Percentiles rank a stretch among this genome's conserved stretches.
Conservation (phyloP, 805 yeast genomes). For the Pichia kluyveri region DNA sequence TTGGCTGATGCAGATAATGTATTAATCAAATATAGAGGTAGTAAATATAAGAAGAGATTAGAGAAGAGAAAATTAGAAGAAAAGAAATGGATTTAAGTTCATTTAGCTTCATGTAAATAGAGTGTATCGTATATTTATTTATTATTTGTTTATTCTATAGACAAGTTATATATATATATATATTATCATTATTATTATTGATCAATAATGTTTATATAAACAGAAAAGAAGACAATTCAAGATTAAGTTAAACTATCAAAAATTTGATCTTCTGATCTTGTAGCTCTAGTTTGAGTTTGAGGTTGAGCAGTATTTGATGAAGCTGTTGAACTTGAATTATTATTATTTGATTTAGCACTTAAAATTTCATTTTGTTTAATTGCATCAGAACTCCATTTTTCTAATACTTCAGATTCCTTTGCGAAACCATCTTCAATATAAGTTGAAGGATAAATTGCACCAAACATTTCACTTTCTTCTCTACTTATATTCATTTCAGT, state of each 20-base stretch:
- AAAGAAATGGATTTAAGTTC: conserved; percentile 28
- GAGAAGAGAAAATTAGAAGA: conserved; percentile 32
- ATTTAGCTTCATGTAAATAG: not conserved
- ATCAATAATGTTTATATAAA: not conserved
- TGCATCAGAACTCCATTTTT: conserved; percentile 68
- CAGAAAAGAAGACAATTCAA: not conserved
- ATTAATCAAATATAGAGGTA: conserved; percentile 56
- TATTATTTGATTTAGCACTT: conserved; percentile 33
- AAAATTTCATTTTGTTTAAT: conserved; percentile 48
- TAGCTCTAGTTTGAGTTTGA: conserved; percentile 11
- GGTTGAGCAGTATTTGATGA: conserved; percentile 10
- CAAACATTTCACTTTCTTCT: conserved; percentile 83
- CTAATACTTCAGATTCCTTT: conserved; percentile 62
- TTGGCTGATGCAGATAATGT: conserved; percentile 56
- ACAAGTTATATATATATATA: conserved; percentile 3
- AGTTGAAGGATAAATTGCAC: conserved; percentile 60
- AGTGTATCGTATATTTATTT: not conserved
- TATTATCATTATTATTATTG: not conserved
- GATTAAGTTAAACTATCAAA: not conserved
- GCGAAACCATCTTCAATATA: conserved; percentile 59
- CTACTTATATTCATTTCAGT: conserved; percentile 57
- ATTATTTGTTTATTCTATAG: conserved; percentile 4
- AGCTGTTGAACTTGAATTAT: conserved; percentile 18
- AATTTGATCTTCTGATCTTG: conserved; percentile 16
- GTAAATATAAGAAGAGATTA: conserved; percentile 34